phyloP scores from a whole-genome alignment of 495 filamentous ascomycete species.

The Xylaria palmicola region DNA sequence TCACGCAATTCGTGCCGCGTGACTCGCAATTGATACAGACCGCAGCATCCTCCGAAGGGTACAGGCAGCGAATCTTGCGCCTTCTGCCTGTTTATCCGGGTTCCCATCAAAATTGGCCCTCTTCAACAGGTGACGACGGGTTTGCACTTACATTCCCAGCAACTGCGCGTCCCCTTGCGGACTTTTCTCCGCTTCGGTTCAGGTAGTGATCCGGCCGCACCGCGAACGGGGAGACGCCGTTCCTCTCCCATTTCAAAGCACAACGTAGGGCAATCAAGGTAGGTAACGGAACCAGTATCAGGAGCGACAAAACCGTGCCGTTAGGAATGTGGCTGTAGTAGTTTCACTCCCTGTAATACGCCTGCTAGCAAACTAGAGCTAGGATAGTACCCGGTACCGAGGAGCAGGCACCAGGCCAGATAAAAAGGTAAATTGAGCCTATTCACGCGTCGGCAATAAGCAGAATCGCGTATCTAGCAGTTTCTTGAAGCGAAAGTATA shows the following conservation, averaged over 20 bases:
- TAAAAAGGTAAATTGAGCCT: neutral
- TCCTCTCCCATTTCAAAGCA: slow-evolving; percentile 2
- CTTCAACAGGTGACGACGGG: neutral
- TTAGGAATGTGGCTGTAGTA: neutral
- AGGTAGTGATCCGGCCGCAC: neutral
- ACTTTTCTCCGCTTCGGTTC: slow-evolving; percentile 44
- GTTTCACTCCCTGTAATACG: neutral
- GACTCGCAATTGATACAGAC: slow-evolving; percentile 48
- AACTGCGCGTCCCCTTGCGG: slow-evolving; percentile 56
- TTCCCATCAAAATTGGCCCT: neutral
- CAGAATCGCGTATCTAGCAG: neutral
- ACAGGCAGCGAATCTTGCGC: slow-evolving; percentile 49
- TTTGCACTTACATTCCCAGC: slow-evolving; percentile 51
- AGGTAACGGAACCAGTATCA: neutral
- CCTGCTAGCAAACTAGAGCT: neutral
- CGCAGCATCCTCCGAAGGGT: slow-evolving; percentile 34
- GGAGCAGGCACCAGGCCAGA: neutral
- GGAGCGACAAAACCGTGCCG: neutral
- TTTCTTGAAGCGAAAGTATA: neutral
- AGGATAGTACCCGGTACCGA: neutral
- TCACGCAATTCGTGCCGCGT: slow-evolving; percentile 46
- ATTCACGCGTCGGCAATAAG: neutral
- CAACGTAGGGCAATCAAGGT: neutral
- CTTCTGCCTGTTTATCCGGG: slow-evolving; percentile 36
- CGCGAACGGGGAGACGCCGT: neutral